Evolutionary conservation across 1,139 yeast species (phyloP).

Genomic region (Taphrina wiesneri): DNA sequence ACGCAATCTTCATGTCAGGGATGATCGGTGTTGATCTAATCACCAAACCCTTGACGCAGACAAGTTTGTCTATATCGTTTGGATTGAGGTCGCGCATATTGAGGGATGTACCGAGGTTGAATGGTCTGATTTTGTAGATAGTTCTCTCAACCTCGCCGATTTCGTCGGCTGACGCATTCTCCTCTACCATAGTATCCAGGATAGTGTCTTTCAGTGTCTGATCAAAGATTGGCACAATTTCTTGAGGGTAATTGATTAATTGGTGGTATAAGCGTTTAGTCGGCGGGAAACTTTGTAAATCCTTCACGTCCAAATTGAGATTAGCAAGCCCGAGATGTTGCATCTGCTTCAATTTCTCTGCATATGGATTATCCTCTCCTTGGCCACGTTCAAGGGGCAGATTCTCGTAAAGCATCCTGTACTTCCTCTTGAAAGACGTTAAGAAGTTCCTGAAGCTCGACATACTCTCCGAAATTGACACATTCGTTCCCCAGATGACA

Average conservation of each 20-base stretch:
- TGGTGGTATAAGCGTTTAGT: conserved; percentile 81
- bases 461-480: conserved; percentile 83
- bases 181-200: conserved; percentile 71
- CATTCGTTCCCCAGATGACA: conserved; percentile 98
- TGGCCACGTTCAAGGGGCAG: conserved; percentile 52
- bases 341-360: conserved; percentile 67
- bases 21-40: conserved; percentile 85
- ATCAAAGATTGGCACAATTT: conserved; percentile 96
- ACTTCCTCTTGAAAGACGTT: conserved; percentile 76
- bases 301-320: conserved; percentile 78
- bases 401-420: conserved; percentile 61
- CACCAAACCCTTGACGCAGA: conserved; percentile 86
- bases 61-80: conserved; percentile 83
- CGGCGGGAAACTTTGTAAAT: conserved; percentile 71
- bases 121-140: conserved; percentile 86
- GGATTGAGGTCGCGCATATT: conserved; percentile 91
- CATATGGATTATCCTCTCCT: conserved; percentile 74
- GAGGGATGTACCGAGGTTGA: conserved; percentile 54
- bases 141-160: conserved; percentile 53
- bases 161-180: conserved; percentile 42
- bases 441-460: conserved; percentile 77
- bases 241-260: conserved; percentile 90
- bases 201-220: conserved; percentile 89
- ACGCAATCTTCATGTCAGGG: conserved; percentile 98
- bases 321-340: conserved; percentile 76